Base-by-base conservation (phyloP, 78 protist species). In the Dictyostelium brefeldianum region DNA sequence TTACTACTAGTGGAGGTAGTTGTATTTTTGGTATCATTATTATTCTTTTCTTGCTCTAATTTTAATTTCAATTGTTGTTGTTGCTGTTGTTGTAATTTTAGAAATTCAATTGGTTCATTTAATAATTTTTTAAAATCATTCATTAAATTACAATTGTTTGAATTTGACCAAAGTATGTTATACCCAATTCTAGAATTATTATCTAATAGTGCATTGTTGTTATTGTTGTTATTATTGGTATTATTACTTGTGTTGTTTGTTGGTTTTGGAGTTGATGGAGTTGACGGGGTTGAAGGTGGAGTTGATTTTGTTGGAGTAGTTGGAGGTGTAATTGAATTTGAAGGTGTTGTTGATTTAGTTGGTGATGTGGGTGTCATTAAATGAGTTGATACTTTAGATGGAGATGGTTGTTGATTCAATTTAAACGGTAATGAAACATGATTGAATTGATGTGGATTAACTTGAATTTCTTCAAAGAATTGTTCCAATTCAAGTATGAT, bases 401-500 rank as follows among this genome's bases (percentile, higher is more conserved):
- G 78, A 59, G 92, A 56, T 6, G 31, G 18, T 14, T n/a, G 10
- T 57, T 15, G 11, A 20, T 48, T 29, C 2, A 57, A 47, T 48
- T 80, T 22, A 25, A 87, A 87, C 29, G 93, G 93, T 20, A 87
- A 25, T 20, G 84, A 10, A 7, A 77, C 59, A 54, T 74, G 78
- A 3, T 41, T 74, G 11, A 53, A 87, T 14, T 78, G 70, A 20
- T 22, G 43, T 0, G 93, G 80, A 18, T 80, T 53, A 3, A 20
- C 8, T 20, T 29, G 4, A 25, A 46, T 15, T n/a, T n/a, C 20
- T 47, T 87, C 79, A 50, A 87, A 87, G 41, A 71, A 87, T 46
- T 77, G 64, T 43, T 87, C 93, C 70, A 87, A 31, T 41, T 87
- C 84, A 18, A 87, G 27, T 4, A 31, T 27, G 7, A 87, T 87